Conservation (phyloP, 257 asterid species). For the Solanum chaucha region DNA sequence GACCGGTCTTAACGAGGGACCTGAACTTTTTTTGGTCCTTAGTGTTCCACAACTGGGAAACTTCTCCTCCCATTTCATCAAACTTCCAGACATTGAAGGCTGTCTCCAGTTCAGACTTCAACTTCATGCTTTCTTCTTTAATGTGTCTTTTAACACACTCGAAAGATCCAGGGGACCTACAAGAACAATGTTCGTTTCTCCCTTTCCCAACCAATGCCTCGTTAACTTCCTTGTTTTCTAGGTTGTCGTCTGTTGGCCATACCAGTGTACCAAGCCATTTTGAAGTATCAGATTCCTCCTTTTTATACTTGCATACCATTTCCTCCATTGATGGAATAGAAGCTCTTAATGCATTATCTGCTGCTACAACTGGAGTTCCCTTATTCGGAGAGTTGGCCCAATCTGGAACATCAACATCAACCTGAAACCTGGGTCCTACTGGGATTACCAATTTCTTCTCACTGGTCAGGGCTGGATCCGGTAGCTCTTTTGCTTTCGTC, state of each 20-base stretch:
- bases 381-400: not conserved
- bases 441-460: not conserved
- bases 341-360: not conserved
- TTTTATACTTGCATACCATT: not conserved
- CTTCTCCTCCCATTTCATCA: slow-evolving; percentile 16
- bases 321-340: not conserved
- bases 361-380: not conserved
- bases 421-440: slow-evolving; percentile 12
- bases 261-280: slow-evolving; percentile 13
- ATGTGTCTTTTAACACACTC: slow-evolving; percentile 16
- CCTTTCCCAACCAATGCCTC: slow-evolving; percentile 7
- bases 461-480: not conserved
- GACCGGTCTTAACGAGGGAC: not conserved
- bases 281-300: not conserved
- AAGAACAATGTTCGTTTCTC: not conserved
- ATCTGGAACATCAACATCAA: not conserved
- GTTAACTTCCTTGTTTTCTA: not conserved
- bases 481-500: not conserved
- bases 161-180: slow-evolving; percentile 6
- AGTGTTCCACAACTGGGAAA: slow-evolving; percentile 5
- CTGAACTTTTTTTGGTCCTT: slow-evolving; percentile 10
- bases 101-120: slow-evolving; percentile 11
- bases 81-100: slow-evolving; percentile 16
- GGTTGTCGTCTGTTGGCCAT: slow-evolving; percentile 6
- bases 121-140: not conserved